Percentiles rank a stretch among this genome's conserved stretches.
Evolutionary conservation across 768 basidiomycete species (phyloP).

Genomic region (Pisolithus microcarpus): DNA sequence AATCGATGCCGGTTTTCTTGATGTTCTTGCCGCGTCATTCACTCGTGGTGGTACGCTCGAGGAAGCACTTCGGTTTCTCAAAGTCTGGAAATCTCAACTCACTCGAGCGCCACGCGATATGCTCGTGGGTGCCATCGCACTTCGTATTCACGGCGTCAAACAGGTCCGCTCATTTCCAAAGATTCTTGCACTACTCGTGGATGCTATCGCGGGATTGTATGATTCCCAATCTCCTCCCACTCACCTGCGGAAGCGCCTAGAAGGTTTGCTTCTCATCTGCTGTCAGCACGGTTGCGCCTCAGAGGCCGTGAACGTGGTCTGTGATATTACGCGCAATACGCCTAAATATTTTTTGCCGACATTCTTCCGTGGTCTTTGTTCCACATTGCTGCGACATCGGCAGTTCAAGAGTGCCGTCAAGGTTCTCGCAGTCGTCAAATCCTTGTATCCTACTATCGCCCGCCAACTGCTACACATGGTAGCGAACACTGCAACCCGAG

Average conservation of each 20-base stretch:
- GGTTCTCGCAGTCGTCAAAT: conserved; percentile 20
- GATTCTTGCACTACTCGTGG: conserved; percentile 28
- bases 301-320: conserved; percentile 33
- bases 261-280: conserved; percentile 35
- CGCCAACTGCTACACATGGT: conserved; percentile 5
- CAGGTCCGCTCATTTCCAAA: conserved; percentile 22
- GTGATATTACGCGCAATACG: conserved; percentile 28
- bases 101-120: conserved; percentile 26
- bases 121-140: conserved; percentile 34
- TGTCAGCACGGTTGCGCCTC: conserved; percentile 33
- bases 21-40: conserved; percentile 27
- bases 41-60: conserved; percentile 20
- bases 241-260: conserved; percentile 38
- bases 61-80: conserved; percentile 30
- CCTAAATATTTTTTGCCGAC: conserved; percentile 35
- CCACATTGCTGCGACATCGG: conserved; percentile 34
- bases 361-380: conserved; percentile 32
- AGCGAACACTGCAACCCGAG: conserved; percentile 4
- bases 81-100: conserved; percentile 16
- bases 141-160: conserved; percentile 30
- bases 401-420: conserved; percentile 31
- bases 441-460: conserved; percentile 8
- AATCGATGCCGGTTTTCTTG: conserved; percentile 17
- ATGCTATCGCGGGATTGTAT: conserved; percentile 34
- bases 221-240: conserved; percentile 24